Percentiles rank a stretch among this genome's conserved stretches.
Evolutionary conservation across 2,329 filamentous ascomycete genomes (phyloP).

Genomic region (Neofusicoccum laricinum): DNA sequence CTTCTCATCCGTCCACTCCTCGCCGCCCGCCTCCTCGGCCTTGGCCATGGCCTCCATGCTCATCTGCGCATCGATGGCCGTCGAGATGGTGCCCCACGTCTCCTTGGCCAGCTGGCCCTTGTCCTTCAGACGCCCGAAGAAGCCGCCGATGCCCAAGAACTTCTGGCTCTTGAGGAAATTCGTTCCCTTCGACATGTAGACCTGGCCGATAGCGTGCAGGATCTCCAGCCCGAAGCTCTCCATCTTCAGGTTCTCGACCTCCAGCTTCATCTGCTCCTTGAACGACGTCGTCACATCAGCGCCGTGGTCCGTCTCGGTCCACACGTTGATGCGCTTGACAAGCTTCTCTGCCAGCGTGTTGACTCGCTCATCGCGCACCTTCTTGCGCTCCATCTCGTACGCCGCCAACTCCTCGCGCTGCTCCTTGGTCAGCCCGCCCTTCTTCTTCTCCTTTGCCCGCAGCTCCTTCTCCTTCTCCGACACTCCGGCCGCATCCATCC

Average conservation of each 20-base stretch:
- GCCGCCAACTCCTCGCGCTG: slow-evolving; percentile 88
- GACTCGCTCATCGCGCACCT: slow-evolving; percentile 84
- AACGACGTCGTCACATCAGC: slow-evolving; percentile 82
- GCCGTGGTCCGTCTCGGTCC: slow-evolving; percentile 95
- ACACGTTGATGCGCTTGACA: slow-evolving; percentile 83
- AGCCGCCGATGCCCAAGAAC: slow-evolving; percentile 91
- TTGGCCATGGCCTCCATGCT: slow-evolving; percentile 99
- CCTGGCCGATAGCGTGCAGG: slow-evolving; percentile 87
- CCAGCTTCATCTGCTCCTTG: slow-evolving; percentile 88
- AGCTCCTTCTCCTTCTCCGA: slow-evolving; percentile 73
- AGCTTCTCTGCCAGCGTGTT: slow-evolving; percentile 81
- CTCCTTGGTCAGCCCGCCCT: slow-evolving; percentile 80
- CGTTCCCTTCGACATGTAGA: slow-evolving; percentile 83
- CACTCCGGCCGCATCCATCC: slow-evolving; percentile 62
- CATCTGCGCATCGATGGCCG: slow-evolving; percentile 93
- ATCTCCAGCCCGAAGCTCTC: slow-evolving; percentile 97
- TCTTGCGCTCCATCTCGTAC: slow-evolving; percentile 80
- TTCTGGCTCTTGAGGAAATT: slow-evolving; percentile 92
- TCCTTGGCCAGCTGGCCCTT: slow-evolving; percentile 97
- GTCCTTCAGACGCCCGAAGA: slow-evolving; percentile 91
- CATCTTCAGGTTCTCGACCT: slow-evolving; percentile 99
- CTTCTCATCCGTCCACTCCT: slow-evolving; percentile 98
- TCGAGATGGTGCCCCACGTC: slow-evolving; percentile 96
- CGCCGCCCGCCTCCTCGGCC: slow-evolving; percentile 88
- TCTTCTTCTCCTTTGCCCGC: slow-evolving; percentile 83